Evolutionary conservation across 1,284 basidiomycete genomes (phyloP), one percentile per base, ranked within the genome.

Genomic region (Moesziomyces aphidis): DNA sequence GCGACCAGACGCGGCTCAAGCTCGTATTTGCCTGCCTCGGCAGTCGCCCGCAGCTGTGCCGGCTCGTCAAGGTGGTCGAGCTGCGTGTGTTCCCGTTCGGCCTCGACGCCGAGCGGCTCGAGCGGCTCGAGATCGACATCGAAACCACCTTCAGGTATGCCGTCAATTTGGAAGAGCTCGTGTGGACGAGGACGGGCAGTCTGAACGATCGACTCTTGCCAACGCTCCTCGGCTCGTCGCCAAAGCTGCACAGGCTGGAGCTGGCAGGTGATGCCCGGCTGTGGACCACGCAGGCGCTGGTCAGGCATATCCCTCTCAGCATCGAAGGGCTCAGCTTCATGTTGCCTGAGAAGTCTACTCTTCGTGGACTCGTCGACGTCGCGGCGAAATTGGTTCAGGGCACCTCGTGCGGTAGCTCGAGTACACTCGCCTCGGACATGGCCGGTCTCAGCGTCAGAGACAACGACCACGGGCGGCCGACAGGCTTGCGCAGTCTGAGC

Each of bases 181-280:
- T 66, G 26, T 83, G 82, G 82, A 83, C 82, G 15, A 48, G 82
- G 39, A 79, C 80, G 8, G 82, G 82, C 26, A 82, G 80, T 31
- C 59, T 83, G 44, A 81, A 74, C 44, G 74, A 82, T 39, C 71
- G 81, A 19, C 42, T 81, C 9, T 26, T 82, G n/a, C 66, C 62
- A 36, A 53, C 64, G 34, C 49, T 73, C n/a, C 68, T 78, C 26
- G 47, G 61, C 52, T 59, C 52, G 21, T 64, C 71, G 13, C 50
- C 54, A 2, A 48, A 52, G 23, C 58, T 83, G 44, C 61, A 54
- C 13, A 63, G 57, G 23, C 51, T 83, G 31, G 79, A 83, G 62
- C 54, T 83, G 8, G 77, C 81, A 0, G 82, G 82, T 2, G 77
- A 81, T 62, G 66, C 77, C 26, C 51, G 76, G 10, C 55, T 76